Evolutionary conservation across 371 early-diverging fungal genomes (phyloP).

Genomic region (Syncephalastrum sp.): DNA sequence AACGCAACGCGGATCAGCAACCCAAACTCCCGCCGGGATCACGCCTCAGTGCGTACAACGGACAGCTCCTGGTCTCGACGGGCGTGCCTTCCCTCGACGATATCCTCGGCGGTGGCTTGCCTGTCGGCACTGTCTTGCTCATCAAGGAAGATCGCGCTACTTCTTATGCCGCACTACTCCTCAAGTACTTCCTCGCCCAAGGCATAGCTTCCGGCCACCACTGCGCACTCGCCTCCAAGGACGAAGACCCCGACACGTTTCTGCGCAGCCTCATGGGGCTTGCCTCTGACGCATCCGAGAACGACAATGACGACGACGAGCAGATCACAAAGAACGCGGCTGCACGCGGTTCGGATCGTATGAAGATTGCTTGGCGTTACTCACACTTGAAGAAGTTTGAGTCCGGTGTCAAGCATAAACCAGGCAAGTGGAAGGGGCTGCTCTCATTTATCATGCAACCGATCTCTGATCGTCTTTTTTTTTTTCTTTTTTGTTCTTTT

Average conservation of each 20-base stretch:
- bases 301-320: conserved; percentile 48
- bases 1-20: conserved; percentile 62
- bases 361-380: conserved; percentile 95
- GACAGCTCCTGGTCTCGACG: conserved; percentile 77
- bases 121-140: conserved; percentile 78
- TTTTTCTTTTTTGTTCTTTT: not conserved
- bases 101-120: conserved; percentile 84
- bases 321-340: conserved; percentile 24
- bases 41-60: conserved; percentile 77
- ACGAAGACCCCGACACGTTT: conserved; percentile 59
- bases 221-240: conserved; percentile 67
- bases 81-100: conserved; percentile 91
- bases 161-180: conserved; percentile 77
- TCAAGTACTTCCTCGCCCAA: conserved; percentile 85
- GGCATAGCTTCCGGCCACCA: conserved; percentile 79
- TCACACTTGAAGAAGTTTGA: conserved; percentile 73
- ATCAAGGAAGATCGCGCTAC: conserved; percentile 84
- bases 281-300: conserved; percentile 48
- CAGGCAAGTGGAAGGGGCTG: conserved; percentile 20
- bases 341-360: conserved; percentile 49
- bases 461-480: no score
- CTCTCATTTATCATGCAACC: not conserved
- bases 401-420: conserved; percentile 34
- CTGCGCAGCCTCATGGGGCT: conserved; percentile 60
- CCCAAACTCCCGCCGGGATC: conserved; percentile 75